These are phyloP conservation scores for Acmispon strigosus DNA, from an alignment of 306 rosid genomes.

Conservation along the genomic window DNA sequence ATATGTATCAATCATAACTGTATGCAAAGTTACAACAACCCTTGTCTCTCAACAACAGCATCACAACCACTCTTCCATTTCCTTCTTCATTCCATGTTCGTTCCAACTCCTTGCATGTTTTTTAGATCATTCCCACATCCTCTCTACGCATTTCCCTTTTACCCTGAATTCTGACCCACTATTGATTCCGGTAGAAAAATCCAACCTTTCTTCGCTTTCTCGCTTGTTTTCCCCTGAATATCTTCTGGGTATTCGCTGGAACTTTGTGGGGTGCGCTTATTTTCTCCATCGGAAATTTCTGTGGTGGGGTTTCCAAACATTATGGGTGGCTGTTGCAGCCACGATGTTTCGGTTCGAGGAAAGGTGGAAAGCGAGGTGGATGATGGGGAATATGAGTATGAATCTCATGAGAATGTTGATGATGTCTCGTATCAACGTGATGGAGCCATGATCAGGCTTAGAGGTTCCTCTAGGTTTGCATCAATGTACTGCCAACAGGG, in stretches of 20 bases:
- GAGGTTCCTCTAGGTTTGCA: conserved; percentile 43
- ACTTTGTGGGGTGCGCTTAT: conserved; percentile 19
- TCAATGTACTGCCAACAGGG: conserved; percentile 84
- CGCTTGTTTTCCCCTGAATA: background rate
- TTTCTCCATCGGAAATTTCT: background rate
- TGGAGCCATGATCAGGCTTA: conserved; percentile 43
- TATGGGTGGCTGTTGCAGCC: conserved; percentile 64
- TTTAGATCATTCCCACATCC: background rate
- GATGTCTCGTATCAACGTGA: conserved; percentile 18
- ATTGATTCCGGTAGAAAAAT: background rate
- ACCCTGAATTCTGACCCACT: background rate
- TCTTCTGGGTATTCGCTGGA: conserved; percentile 19
- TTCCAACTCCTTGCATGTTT: background rate
- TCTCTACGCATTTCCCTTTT: background rate
- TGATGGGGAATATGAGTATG: conserved; percentile 23
- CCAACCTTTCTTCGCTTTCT: background rate
- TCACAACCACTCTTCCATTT: conserved; percentile 9
- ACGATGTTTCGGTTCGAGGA: conserved; percentile 22
- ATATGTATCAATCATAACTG: no score
- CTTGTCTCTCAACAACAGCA: background rate
- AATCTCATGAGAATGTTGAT: conserved; percentile 7
- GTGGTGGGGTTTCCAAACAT: background rate
- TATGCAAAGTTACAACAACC: background rate
- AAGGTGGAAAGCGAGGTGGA: conserved; percentile 28
- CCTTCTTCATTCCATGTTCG: background rate